Evolutionary conservation across 129 eudicot species (phyloP).

Genomic region (carrot (Daucus carota)): DH1_v3.0 NC_030388.2:28450501-28451000

Average conservation of each 20-base stretch:
- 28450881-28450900: constrained; percentile 98
- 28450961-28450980: constrained; percentile 47
- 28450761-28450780: not conserved
- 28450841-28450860: constrained; percentile 97
- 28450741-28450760: not conserved
- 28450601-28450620: constrained; percentile 82
- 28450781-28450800: not conserved
- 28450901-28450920: constrained; percentile 95
- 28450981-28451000: not conserved
- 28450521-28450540: constrained; percentile 33
- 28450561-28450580: constrained; percentile 57
- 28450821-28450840: constrained; percentile 77
- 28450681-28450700: constrained; percentile 69
- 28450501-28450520: too few relatives aligned
- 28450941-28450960: constrained; percentile 74
- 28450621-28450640: constrained; percentile 71
- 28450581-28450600: constrained; percentile 93
- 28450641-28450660: constrained; percentile 96
- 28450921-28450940: constrained; percentile 94
- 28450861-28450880: constrained; percentile 99
- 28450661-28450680: constrained; percentile 88
- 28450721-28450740: constrained; percentile 13
- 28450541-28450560: constrained; percentile 57
- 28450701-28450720: constrained; percentile 3
- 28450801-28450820: not conserved